Conservation (phyloP, 2,329 filamentous ascomycete genomes). For the Xylariaceae sp. region DNA sequence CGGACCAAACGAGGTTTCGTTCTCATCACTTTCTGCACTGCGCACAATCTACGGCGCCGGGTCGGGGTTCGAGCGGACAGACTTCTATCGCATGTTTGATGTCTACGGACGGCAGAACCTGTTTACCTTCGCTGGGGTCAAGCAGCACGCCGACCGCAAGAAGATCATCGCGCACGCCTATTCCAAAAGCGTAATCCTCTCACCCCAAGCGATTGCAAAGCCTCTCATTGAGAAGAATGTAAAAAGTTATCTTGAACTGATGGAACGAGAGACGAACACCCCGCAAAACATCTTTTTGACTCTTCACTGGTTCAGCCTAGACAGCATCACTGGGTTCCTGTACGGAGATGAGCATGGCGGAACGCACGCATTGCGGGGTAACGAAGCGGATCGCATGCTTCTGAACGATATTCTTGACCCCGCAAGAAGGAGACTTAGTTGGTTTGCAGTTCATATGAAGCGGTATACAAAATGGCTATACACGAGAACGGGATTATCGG, state of each 20-base stretch:
- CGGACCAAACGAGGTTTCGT: conserved; percentile 44
- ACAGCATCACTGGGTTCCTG: conserved; percentile 51
- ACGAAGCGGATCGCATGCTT: conserved; percentile 36
- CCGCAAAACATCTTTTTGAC: conserved; percentile 45
- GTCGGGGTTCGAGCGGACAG: conserved; percentile 46
- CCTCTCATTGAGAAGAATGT: conserved; percentile 40
- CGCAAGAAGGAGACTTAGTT: conserved; percentile 42
- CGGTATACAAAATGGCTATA: conserved; percentile 48
- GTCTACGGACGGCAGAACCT: conserved; percentile 50
- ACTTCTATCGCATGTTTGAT: conserved; percentile 56
- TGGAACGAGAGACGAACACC: conserved; percentile 34
- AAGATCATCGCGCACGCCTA: conserved; percentile 52
- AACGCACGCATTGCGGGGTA: conserved; percentile 42
- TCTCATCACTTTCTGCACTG: conserved; percentile 42
- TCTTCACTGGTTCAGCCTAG: conserved; percentile 52
- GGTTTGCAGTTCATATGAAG: conserved; percentile 48
- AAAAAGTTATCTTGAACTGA: conserved; percentile 37
- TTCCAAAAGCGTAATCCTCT: conserved; percentile 46
- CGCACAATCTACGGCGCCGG: conserved; percentile 55
- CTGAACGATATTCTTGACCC: conserved; percentile 49
- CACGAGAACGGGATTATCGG: conserved; percentile 37
- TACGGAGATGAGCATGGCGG: conserved; percentile 43
- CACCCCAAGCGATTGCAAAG: conserved; percentile 21
- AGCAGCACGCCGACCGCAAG: conserved; percentile 48
- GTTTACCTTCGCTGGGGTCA: conserved; percentile 46